Base-by-base conservation (phyloP, 2,329 filamentous ascomycete genomes). In the Fusarium subtropicale region DNA sequence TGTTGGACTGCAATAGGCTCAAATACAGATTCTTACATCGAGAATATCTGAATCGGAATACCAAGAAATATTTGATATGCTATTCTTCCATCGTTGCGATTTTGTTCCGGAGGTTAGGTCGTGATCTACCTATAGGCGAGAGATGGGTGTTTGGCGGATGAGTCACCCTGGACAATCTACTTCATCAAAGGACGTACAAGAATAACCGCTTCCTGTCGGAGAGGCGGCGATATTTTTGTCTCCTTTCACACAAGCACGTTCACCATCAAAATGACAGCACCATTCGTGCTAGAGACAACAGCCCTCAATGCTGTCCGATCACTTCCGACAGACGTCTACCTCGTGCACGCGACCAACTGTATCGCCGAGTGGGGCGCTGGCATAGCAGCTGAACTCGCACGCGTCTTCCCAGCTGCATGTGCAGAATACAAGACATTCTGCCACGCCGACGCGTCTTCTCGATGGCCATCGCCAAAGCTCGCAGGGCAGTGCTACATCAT, bases 321-420 rank as follows among this genome's bases (percentile, higher is more conserved):
- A 0, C 48, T 74, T 1, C 69, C 71, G 0, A 11, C 62, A 3
- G 50, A 65, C 12, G 50, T 51, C 44, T 74, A 76, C 46, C 68
- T 79, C 50, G 71, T 77, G 10, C 77, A 79, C 36, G 74, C 74
- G 2, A 77, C 76, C 31, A 77, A 78, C 34, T 78, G 76, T 60
- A 68, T 78, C 44, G 76, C 64, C 2, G 60, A 67, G 38, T 79
- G 77, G 76, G 76, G 74, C 31, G 63, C 71, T 2, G 76, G 77
- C 18, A 69, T 78, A 38, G 75, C 76, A 8, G 61, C 68, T 18
- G 75, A 77, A 44, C 68, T 79, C 1, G 68, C 64, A 0, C n/a
- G 30, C 2, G 61, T 75, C 7, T 78, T 77, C 12, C 76, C 75
- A 0, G 61, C 64, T 2, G 74, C 76, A 2, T 75, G 54, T n/a